phyloP scores from a whole-genome alignment of 768 basidiomycete species.

The Calvatia gigantea region DNA sequence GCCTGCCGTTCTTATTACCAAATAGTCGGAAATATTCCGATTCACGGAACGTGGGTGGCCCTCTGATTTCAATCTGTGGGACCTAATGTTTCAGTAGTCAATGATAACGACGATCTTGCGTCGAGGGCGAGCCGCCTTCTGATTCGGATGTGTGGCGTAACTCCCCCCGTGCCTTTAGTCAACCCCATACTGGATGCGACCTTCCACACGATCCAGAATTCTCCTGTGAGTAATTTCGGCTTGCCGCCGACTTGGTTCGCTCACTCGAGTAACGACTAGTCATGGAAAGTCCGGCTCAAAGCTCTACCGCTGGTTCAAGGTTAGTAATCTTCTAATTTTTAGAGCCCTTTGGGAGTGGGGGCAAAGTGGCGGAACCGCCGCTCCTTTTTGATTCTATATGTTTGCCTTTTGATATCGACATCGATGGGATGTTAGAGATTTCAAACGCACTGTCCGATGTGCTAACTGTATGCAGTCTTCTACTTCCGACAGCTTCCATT shows the following conservation, averaged over 20 bases:
- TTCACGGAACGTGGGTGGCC: constrained; percentile 60
- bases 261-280: constrained; percentile 38
- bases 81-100: constrained; percentile 37
- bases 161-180: constrained; percentile 67
- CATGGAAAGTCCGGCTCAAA: constrained; percentile 86
- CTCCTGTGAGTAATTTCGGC: constrained; percentile 48
- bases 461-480: constrained; percentile 45
- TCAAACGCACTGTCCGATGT: neutral
- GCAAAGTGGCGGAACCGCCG: neutral
- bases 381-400: neutral
- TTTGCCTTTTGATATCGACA: neutral
- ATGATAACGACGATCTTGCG: constrained; percentile 71
- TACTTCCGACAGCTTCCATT: constrained; percentile 89
- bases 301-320: constrained; percentile 83
- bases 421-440: constrained; percentile 4
- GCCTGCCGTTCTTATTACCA: constrained; percentile 7
- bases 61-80: neutral
- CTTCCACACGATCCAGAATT: constrained; percentile 72
- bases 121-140: constrained; percentile 65
- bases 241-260: neutral
- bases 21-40: constrained; percentile 68
- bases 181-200: constrained; percentile 67
- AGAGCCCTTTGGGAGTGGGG: neutral
- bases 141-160: constrained; percentile 83
- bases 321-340: constrained; percentile 19